Percentiles rank a stretch among this genome's conserved stretches.
phyloP scores from a whole-genome alignment of 2,329 filamentous ascomycete species.

The Penicillium sp. region DNA sequence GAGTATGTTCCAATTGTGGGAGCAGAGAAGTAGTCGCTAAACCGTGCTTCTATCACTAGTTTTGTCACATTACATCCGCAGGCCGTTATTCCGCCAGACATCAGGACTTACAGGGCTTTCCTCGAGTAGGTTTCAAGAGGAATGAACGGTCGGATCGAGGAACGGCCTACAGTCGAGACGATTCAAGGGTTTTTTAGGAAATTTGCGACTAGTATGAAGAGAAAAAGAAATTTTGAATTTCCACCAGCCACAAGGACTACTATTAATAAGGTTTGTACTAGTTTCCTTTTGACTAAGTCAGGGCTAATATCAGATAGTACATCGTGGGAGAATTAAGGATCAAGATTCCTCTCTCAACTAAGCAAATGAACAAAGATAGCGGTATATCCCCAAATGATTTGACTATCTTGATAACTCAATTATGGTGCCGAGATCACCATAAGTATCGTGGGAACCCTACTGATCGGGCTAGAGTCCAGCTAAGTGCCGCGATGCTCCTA shows the following conservation, averaged over 20 bases:
- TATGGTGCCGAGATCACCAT: slow-evolving; percentile 20
- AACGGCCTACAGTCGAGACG: background rate
- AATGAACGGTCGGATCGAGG: background rate
- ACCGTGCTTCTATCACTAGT: background rate
- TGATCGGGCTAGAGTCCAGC: background rate
- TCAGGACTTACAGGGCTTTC: background rate
- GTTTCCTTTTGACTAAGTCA: background rate
- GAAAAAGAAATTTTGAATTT: background rate
- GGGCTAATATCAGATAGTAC: background rate
- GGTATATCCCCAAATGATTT: slow-evolving; percentile 19
- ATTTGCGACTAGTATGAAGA: background rate
- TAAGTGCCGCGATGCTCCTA: background rate
- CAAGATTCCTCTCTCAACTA: slow-evolving; percentile 2
- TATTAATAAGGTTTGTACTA: background rate
- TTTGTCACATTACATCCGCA: background rate
- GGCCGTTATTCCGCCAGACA: background rate
- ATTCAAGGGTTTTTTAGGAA: background rate
- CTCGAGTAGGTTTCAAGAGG: background rate
- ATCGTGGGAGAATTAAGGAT: background rate
- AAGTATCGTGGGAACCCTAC: slow-evolving; percentile 9
- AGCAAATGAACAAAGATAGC: slow-evolving; percentile 18
- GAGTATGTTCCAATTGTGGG: background rate
- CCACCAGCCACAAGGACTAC: background rate
- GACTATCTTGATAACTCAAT: slow-evolving; percentile 19
- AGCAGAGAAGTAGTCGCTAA: background rate